phyloP scores from a whole-genome alignment of 495 filamentous ascomycete species.

The Aspergillus diversus region DNA sequence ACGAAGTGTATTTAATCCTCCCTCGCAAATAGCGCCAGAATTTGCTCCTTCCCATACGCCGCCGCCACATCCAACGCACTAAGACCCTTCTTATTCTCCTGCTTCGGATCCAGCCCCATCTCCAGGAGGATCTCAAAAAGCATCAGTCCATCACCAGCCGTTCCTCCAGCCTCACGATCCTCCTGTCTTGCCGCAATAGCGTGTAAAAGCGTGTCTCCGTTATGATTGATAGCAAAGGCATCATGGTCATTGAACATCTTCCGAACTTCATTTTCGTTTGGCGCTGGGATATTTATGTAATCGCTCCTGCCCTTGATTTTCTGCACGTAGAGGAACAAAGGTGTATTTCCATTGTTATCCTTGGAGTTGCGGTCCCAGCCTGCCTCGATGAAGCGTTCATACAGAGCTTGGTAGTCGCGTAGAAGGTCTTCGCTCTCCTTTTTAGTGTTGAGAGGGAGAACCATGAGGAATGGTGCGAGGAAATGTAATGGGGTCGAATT shows the following conservation, averaged over 20 bases:
- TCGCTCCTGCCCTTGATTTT: background rate
- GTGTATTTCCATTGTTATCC: constrained; percentile 33
- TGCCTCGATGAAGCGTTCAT: constrained; percentile 18
- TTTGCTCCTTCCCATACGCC: constrained; percentile 17
- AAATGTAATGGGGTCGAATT: constrained; percentile 12
- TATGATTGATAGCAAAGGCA: constrained; percentile 20
- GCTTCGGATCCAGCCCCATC: constrained; percentile 4
- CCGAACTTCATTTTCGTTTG: background rate
- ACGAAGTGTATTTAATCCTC: constrained; percentile 6
- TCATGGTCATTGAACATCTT: constrained; percentile 8
- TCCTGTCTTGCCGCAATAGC: constrained; percentile 7
- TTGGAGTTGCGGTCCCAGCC: constrained; percentile 26
- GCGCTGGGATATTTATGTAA: background rate
- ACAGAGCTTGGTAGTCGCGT: constrained; percentile 7
- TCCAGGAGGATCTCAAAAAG: constrained; percentile 14
- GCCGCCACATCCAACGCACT: constrained; percentile 26
- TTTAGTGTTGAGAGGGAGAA: background rate
- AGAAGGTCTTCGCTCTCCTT: background rate
- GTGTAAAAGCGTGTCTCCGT: constrained; percentile 25
- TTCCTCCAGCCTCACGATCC: background rate
- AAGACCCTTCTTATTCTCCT: constrained; percentile 19
- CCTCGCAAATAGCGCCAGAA: constrained; percentile 21
- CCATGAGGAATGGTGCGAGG: constrained; percentile 1
- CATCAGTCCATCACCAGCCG: background rate
- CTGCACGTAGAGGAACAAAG: constrained; percentile 29